Conservation (phyloP, 345 rosid species). For the Syzygium aromaticum region DNA sequence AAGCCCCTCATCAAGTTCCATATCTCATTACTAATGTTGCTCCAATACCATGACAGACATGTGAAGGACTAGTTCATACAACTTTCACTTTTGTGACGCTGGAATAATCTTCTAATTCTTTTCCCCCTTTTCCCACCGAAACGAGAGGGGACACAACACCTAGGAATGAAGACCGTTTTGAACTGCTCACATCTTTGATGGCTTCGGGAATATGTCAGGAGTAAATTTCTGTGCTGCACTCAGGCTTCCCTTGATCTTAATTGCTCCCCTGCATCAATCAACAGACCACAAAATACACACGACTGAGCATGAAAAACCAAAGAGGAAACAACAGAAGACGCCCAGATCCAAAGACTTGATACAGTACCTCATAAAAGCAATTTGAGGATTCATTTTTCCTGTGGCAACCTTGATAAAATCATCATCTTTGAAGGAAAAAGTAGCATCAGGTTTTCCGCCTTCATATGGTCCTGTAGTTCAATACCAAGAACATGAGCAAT, state of each 20-base stretch:
- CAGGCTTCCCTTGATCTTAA: slow-evolving; percentile 95
- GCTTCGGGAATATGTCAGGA: slow-evolving; percentile 97
- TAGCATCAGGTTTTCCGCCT: slow-evolving; percentile 89
- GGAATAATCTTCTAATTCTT: background rate
- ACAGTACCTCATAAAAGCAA: slow-evolving; percentile 84
- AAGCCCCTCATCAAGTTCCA: background rate
- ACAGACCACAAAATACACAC: background rate
- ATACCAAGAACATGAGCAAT: background rate
- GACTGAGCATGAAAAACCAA: background rate
- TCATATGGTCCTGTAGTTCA: slow-evolving; percentile 52
- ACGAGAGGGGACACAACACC: background rate
- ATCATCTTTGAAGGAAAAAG: slow-evolving; percentile 78
- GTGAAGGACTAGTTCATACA: background rate
- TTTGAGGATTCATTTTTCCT: slow-evolving; percentile 91
- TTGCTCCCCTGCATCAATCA: slow-evolving; percentile 59
- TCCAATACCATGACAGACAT: background rate
- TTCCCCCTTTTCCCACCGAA: background rate
- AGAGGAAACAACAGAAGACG: background rate
- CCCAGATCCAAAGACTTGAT: background rate
- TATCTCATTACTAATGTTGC: background rate
- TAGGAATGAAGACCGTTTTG: background rate
- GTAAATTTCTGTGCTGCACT: slow-evolving; percentile 94
- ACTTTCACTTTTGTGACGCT: background rate
- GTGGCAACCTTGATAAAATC: slow-evolving; percentile 87
- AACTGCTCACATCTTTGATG: slow-evolving; percentile 64